phyloP scores from a whole-genome alignment of 1,139 yeast genomes.

The Ogataea hybrid region DNA sequence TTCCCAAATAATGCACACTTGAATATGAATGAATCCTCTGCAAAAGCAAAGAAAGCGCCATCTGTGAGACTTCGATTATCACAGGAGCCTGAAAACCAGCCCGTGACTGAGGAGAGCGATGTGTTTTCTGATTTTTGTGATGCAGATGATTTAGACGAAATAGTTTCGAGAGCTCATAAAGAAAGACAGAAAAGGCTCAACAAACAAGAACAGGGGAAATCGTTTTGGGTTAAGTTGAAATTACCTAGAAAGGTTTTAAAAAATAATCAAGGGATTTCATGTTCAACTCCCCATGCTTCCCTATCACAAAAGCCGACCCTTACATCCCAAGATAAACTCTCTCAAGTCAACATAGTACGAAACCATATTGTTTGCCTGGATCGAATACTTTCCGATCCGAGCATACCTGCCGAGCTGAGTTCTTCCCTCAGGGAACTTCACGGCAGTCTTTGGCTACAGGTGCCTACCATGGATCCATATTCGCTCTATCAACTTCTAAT shows the following conservation, averaged over 20 bases:
- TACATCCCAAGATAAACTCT: too few relatives aligned
- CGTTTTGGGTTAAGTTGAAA: conserved; percentile 12
- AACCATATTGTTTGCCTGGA: conserved; percentile 6
- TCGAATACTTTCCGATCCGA: conserved; percentile 8
- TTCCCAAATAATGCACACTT: background rate
- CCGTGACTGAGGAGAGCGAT: background rate
- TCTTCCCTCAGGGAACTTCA: conserved; percentile 7
- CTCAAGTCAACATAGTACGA: conserved; percentile 7
- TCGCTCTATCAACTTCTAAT: conserved; percentile 8
- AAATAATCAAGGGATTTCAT: too few relatives aligned
- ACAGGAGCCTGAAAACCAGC: background rate
- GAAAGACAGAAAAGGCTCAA: conserved; percentile 10
- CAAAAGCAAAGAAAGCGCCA: background rate
- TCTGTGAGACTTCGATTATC: conserved; percentile 4
- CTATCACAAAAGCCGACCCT: too few relatives aligned
- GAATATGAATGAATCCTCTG: background rate
- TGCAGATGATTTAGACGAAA: conserved; percentile 16
- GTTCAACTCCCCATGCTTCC: too few relatives aligned
- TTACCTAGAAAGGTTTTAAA: conserved; percentile 2
- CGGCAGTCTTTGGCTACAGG: conserved; percentile 10
- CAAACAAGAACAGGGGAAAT: background rate
- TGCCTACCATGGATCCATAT: conserved; percentile 8
- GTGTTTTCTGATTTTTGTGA: conserved; percentile 4
- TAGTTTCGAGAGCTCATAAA: conserved; percentile 13
- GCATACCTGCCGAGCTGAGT: conserved; percentile 8